Percentiles rank a stretch among this genome's conserved stretches.
Conservation (phyloP, 2,329 filamentous ascomycete species). For the Neonectria neomacrospora region DNA sequence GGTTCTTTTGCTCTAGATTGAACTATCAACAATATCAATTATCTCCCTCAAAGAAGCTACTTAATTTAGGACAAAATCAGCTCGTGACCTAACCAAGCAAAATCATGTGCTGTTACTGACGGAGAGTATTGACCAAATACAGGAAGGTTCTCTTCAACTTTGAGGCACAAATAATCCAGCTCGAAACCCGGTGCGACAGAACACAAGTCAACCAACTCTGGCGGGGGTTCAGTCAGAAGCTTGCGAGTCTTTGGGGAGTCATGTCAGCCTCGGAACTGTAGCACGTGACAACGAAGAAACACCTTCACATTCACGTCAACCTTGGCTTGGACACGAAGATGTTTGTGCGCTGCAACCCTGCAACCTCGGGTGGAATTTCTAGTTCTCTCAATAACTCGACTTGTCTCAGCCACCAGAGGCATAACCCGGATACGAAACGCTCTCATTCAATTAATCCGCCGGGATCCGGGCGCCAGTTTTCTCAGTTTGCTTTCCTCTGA, state of each 20-base stretch:
- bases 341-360: not conserved
- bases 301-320: not conserved
- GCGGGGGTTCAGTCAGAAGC: not conserved
- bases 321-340: constrained; percentile 10
- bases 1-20: constrained; percentile 21
- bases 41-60: constrained; percentile 24
- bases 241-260: not conserved
- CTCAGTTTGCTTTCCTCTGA: constrained; percentile 21
- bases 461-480: constrained; percentile 21
- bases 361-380: constrained; percentile 13
- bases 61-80: constrained; percentile 21
- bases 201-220: constrained; percentile 3
- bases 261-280: not conserved
- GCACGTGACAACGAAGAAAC: constrained; percentile 1
- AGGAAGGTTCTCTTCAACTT: not conserved
- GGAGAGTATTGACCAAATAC: constrained; percentile 2
- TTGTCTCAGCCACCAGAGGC: constrained; percentile 25
- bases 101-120: not conserved
- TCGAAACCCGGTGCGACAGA: not conserved
- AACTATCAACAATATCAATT: constrained; percentile 23
- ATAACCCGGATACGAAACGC: constrained; percentile 31
- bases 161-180: not conserved
- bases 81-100: constrained; percentile 1
- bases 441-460: constrained; percentile 20
- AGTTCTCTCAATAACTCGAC: constrained; percentile 13